A percentile compares a stretch with the other conserved stretches of the same genome.
phyloP scores from a whole-genome alignment of 345 rosid genomes.

The Angophora floribunda region DNA sequence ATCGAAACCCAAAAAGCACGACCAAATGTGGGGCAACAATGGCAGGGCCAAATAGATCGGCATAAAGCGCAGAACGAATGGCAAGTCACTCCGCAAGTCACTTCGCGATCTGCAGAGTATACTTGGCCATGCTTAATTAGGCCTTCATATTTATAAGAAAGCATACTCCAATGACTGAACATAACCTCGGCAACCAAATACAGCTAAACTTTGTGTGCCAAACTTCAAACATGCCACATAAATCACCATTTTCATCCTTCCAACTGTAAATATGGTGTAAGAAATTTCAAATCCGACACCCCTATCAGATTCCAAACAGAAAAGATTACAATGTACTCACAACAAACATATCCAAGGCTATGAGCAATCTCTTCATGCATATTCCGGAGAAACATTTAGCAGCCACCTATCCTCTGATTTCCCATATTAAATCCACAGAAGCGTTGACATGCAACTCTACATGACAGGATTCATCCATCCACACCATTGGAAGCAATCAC shows the following conservation, averaged over 20 bases:
- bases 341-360: neutral
- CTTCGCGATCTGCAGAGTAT: neutral
- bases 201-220: neutral
- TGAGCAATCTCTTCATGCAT: neutral
- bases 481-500: neutral
- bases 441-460: neutral
- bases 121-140: neutral
- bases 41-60: neutral
- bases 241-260: neutral
- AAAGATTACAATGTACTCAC: neutral
- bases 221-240: neutral
- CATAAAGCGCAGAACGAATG: neutral
- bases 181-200: neutral
- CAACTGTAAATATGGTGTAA: neutral
- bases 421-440: neutral
- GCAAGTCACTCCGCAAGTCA: neutral
- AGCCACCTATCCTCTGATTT: neutral
- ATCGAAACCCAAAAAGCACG: neutral
- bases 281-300: neutral
- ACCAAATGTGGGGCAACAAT: neutral
- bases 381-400: neutral
- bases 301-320: neutral
- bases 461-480: neutral
- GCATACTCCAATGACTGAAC: neutral
- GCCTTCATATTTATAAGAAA: neutral